Evolutionary conservation across 352 stramenopile genomes (phyloP), one percentile per base, ranked within the genome.

Genomic region (Pythium monospermum): DNA sequence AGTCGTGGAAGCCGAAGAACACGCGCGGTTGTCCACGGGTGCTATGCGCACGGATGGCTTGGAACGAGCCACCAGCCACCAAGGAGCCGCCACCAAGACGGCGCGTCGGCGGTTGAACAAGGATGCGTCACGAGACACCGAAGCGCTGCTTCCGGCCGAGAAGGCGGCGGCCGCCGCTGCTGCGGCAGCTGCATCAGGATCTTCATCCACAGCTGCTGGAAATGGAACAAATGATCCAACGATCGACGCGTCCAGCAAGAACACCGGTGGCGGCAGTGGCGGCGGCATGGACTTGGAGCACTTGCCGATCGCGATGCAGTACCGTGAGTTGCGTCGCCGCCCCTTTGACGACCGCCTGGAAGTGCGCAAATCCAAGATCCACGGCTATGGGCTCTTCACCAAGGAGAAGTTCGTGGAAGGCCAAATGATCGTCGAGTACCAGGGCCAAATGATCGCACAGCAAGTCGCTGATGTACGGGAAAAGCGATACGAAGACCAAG

Each of bases 341-440:
- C 89, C 87, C 6, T 94, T 98, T 49, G 79, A 91, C 30, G 79
- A 96, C 32, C 88, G 91, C 1, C 72, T 98, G 27, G 71, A 91
- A 55, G 91, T 97, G 26, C 80, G 85, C 30, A 94, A 97, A 54
- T 97, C 85, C 11, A 87, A 92, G 47, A 98, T 99, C 61, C 95
- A 99, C 63, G 94, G 90, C 28, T 98, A 96, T 59, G 96, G 96
- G 5, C 68, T 99, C n/a, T 99, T 98, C 70, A 77, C 93, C 16
- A 95, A 98, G 38, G 75, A 94, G 50, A 76, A 85, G 28, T 73
- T 98, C 33, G 73, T 65, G 2, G 91, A 97, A 53, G 83, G 94
- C 18, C 87, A 97, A 50, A 97, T 98, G 85, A 97, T 99, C 38
- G 87, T 98, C 32, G 95, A 99, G 73, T 98, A 99, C 57, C 84